Percentiles rank a stretch among this genome's conserved stretches.
Conservation (phyloP, 306 rosid genomes). For the Inga laurina region DNA sequence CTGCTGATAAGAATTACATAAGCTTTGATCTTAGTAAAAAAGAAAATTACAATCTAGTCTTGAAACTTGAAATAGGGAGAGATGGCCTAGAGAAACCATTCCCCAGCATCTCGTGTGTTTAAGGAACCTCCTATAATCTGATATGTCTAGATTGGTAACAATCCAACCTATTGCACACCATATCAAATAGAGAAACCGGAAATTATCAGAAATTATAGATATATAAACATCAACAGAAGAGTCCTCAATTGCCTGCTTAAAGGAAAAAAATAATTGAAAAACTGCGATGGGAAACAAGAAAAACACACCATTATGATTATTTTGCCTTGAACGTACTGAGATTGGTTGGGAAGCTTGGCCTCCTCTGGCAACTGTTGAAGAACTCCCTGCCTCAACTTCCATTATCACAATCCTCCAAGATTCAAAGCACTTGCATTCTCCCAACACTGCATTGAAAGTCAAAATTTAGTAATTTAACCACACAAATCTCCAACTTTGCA, state of each 20-base stretch:
- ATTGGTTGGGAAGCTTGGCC: conserved; percentile 8
- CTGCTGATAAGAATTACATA: not conserved
- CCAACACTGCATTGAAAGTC: conserved; percentile 28
- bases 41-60: conserved; percentile 5
- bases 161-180: conserved; percentile 15
- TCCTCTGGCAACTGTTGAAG: conserved; percentile 29
- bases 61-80: conserved; percentile 11
- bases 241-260: conserved; percentile 6
- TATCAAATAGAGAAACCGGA: not conserved
- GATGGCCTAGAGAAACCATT: not conserved
- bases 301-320: conserved; percentile 34
- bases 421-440: conserved; percentile 33
- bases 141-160: conserved; percentile 10
- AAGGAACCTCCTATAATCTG: conserved; percentile 1
- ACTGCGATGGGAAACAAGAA: conserved; percentile 14
- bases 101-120: not conserved
- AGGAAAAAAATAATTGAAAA: conserved; percentile 15
- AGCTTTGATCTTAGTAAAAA: conserved; percentile 17
- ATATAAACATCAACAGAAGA: conserved; percentile 15
- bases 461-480: conserved; percentile 7
- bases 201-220: not conserved
- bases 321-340: conserved; percentile 18
- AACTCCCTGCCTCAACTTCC: conserved; percentile 48
- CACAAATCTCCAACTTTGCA: not conserved
- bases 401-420: conserved; percentile 33